Evolutionary conservation across 768 basidiomycete species (phyloP), one percentile per base, ranked within the genome.

Genomic region (Pulveroboletus sp.): DNA sequence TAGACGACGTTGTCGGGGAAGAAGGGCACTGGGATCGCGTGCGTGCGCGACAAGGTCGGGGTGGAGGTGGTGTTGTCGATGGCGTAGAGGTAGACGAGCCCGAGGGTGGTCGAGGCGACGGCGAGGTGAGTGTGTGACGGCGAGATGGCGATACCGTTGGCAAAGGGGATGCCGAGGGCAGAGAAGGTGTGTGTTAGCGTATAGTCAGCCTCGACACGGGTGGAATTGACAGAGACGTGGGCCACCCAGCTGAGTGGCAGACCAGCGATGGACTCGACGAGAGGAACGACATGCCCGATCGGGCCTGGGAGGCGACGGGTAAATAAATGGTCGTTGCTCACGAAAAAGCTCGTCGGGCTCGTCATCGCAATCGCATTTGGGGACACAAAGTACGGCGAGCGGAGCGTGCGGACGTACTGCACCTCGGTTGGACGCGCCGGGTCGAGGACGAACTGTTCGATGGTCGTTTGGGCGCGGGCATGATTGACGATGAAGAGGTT

Each of bases 401-500:
- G 68, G 37, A 89, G 72, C 9, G 85, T 87, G 53, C 79, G 80
- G 27, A 85, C 62, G 67, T 86, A 72, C 8, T 54, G 73, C 16
- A 82, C 83, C 17, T 67, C 62, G 5, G 66, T 67, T 0, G 73
- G 75, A 0, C 55, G 51, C 5, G 67, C 60, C 0, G 80, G 81
- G 23, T 75, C 67, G 20, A 90, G 59, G 1, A 65, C 47, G 58
- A 90, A 88, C 36, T 87, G 81, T 63, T 90, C 87, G 47, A 89
- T 77, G 45, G 81, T 77, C 20, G 84, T 82, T 23, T 71, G 65
- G 32, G 72, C 54, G 16, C 80, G 77, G 1, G 81, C 83, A 63
- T 89, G 88, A 67, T 89, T 90, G 57, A 86, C 70, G 39, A 81
- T 70, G 64, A 83, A 86, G 40, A 88, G 69, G 55, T 77, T 77